Base-by-base conservation (phyloP, 2,329 filamentous ascomycete genomes). In the Neopestalotiopsis sp. region DNA sequence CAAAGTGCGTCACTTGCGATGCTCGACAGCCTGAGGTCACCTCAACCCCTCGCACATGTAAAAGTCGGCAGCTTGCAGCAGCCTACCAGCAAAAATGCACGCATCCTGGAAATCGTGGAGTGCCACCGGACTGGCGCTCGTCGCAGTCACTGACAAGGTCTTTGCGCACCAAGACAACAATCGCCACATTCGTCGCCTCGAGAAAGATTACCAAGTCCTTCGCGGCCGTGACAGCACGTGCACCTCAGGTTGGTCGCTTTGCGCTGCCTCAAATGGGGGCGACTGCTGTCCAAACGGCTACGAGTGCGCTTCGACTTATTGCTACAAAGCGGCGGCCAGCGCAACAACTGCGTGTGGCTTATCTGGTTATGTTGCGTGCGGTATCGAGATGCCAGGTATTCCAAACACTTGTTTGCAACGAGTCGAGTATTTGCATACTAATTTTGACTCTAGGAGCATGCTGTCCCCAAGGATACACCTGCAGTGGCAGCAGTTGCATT, bases 251-350 rank as follows among this genome's bases (percentile, higher is more conserved):
- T 78, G 73, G 67, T 70, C 71, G 2, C 61, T 77, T 63, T 78
- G 73, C 63, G 68, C 70, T n/a, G 70, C 72, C 32, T 72, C 74
- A 17, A 72, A 69, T 12, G 73, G 74, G 45, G 85, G 85, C 42
- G 83, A 81, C 42, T 87, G 85, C 68, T 87, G 85, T 69, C 85
- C 86, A 1, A 75, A 81, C 4, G 75, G 80, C 53, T 89, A 87
- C 72, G 77, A 78, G 4, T 89, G 87, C 75, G 85, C 78, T 2
- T 79, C 78, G 59, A 78, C 83, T 42, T 84, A 83, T 45, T 88
- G 86, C 69, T 82, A 81, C 72, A 83, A 83, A 13, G 85, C 84
- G 4, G 84, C 83, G 0, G 81, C 78, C 49, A 81, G 79, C 13
- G 80, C 83, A 13, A 79, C 80, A 5, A 80, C 82, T 3, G 84